Base-by-base conservation (phyloP, 2,329 filamentous ascomycete species). In the Colletotrichum destructivum region DNA sequence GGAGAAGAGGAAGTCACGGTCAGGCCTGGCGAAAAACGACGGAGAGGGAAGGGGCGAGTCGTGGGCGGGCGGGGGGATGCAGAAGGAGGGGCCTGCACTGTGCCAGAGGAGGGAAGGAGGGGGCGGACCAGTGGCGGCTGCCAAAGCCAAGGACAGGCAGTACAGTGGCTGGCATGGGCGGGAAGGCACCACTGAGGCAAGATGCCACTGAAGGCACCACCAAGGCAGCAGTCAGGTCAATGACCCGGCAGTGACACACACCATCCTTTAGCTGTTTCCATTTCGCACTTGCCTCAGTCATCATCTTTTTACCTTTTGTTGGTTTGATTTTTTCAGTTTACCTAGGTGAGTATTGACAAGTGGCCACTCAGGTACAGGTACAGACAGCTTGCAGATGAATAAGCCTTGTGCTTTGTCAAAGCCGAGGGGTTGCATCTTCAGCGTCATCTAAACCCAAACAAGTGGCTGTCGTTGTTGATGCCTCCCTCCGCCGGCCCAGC, bases 21-120 rank as follows among this genome's bases (percentile, higher is more conserved):
- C 57, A 49, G 70, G 66, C 78, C 76, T 75, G 74, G 76, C 77
- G 78, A 75, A 75, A 75, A 76, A 72, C 69, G 76, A 77, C 66
- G 69, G 70, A 62, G 73, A 73, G 72, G 70, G 65, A 74, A 73
- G 72, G 56, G 64, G 69, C 52, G 51, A 62, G 56, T 71, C 54
- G 60, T 62, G 47, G 46, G 47, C 21, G 60, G 44, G 26, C 38
- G 21, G 18, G 56, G 61, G 47, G 31, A 13, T 21, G 16, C 18
- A 16, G 23, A 15, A 56, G 61, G 57, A 63, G 57, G 44, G 49
- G 65, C 38, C 40, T 23, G 65, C 46, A 60, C 61, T 44, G 46
- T 23, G 9, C n/a, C n/a, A 51, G 26, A 51, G 7, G 47, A 47
- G 51, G 51, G 62, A 42, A 42, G 42, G 54, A 42, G 26, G 44